A percentile compares a stretch with the other conserved stretches of the same genome.
Conservation (phyloP, 805 yeast species). For the Torulaspora maleeae region DNA sequence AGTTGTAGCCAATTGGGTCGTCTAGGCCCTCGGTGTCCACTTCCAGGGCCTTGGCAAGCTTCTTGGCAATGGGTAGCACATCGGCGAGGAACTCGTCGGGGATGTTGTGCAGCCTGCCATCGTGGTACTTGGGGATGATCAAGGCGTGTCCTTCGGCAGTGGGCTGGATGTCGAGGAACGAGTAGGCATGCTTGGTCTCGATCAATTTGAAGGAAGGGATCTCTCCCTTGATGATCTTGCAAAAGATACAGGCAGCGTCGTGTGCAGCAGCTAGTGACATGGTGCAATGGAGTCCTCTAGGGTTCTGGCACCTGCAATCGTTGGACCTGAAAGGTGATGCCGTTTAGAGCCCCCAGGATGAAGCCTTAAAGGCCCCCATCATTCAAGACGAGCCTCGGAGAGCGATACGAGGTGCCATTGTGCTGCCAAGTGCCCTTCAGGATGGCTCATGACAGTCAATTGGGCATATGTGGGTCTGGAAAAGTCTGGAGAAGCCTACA, state of each 20-base stretch:
- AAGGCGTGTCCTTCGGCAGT: slow-evolving; percentile 83
- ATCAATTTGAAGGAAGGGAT: slow-evolving; percentile 88
- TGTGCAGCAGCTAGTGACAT: slow-evolving; percentile 21
- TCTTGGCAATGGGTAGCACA: slow-evolving; percentile 82
- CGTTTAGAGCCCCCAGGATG: background rate
- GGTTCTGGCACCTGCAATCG: background rate
- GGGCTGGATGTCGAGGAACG: slow-evolving; percentile 93
- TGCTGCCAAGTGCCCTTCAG: background rate
- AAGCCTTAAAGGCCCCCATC: background rate
- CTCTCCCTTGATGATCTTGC: slow-evolving; percentile 92
- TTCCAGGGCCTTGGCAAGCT: slow-evolving; percentile 67
- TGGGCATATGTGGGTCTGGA: too few species aligned
- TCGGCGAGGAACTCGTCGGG: slow-evolving; percentile 91
- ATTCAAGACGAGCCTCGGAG: background rate
- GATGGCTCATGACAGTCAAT: background rate
- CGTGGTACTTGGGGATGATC: slow-evolving; percentile 90
- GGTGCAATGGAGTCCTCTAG: background rate
- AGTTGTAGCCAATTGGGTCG: slow-evolving; percentile 66
- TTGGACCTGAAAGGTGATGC: too few species aligned
- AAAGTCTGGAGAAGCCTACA: too few species aligned
- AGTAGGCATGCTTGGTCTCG: slow-evolving; percentile 76
- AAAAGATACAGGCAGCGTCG: slow-evolving; percentile 76
- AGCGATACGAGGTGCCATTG: background rate
- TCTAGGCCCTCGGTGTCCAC: slow-evolving; percentile 58
- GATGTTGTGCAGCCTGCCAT: slow-evolving; percentile 84